phyloP scores from a whole-genome alignment of 2,329 filamentous ascomycete species.

The Fusarium devonianum region DNA sequence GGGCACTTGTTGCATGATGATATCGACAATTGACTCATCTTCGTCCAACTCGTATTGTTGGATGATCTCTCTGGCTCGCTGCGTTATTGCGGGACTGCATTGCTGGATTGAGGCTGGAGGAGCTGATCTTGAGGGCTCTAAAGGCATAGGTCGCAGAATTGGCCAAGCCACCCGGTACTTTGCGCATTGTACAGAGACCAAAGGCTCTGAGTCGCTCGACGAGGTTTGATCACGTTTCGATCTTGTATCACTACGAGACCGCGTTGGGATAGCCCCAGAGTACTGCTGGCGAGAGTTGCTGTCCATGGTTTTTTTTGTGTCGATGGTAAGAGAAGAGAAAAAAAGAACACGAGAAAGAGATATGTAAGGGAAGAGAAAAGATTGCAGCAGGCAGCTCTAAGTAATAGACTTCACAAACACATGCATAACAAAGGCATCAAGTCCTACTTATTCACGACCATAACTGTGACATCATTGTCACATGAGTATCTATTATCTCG shows the following conservation, averaged over 20 bases:
- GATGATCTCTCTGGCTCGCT: not conserved
- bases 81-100: not conserved
- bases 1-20: not conserved
- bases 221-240: not conserved
- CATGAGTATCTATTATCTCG: no score
- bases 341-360: no score
- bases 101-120: not conserved
- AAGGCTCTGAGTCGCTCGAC: not conserved
- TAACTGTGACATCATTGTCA: no score
- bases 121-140: not conserved
- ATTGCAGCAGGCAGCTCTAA: no score
- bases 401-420: no score
- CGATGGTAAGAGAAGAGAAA: no score
- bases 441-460: no score
- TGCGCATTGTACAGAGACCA: not conserved
- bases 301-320: not conserved
- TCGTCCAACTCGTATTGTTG: not conserved
- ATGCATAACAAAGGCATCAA: no score
- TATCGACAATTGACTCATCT: not conserved
- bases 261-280: not conserved
- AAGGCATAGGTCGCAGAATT: not conserved
- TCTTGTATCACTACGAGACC: not conserved
- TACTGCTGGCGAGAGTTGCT: not conserved
- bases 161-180: not conserved
- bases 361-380: no score